Evolutionary conservation across 768 basidiomycete species (phyloP), one percentile per base, ranked within the genome.

Genomic region (Mycena metata): DNA sequence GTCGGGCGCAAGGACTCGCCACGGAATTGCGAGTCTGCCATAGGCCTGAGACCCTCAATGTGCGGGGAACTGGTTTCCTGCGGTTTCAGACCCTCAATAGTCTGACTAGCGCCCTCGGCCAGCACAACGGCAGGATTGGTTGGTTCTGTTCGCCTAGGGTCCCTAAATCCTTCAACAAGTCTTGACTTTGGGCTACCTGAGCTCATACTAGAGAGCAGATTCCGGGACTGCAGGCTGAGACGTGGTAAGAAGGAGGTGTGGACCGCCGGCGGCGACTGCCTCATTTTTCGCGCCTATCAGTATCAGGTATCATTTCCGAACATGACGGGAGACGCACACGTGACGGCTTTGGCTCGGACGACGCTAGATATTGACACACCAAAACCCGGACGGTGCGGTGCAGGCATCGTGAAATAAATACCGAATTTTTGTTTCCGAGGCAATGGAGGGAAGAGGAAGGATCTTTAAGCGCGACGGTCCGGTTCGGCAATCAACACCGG

Each of bases 261-360:
- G 30, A 6, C 30, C 30, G 30, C 6, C 30, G 39, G 39, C 39
- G 39, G 39, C 11, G 39, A 39, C 39, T 39, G 49, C 26, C 49
- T 51, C 49, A 51, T 51, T 51, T n/a, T 51, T 30, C 30, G 49
- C 49, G 49, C 36, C 36, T 23, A 55, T 41, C 21, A 55, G 24
- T 19, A 12, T 36, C n/a, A n/a, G 41, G 24, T 19, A 12, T 10
- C 5, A 35, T 12, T 52, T 21, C 30, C 30, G 30, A 30, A 30
- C 30, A 30, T 30, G 30, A 30, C 30, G 30, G 30, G 9, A 24
- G 19, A 39, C 15, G 11, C 36, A 9, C 36, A 23, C 36, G 21
- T 54, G 30, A 35, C 17, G 26, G 33, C 21, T 54, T 36, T 30
- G n/a, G n/a, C n/a, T n/a, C n/a, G n/a, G n/a, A n/a, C n/a, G n/a